Percentiles rank a stretch among this genome's conserved stretches.
phyloP scores from a whole-genome alignment of 192 early-diverging fungal genomes.

The Gamsiella multidivaricata region DNA sequence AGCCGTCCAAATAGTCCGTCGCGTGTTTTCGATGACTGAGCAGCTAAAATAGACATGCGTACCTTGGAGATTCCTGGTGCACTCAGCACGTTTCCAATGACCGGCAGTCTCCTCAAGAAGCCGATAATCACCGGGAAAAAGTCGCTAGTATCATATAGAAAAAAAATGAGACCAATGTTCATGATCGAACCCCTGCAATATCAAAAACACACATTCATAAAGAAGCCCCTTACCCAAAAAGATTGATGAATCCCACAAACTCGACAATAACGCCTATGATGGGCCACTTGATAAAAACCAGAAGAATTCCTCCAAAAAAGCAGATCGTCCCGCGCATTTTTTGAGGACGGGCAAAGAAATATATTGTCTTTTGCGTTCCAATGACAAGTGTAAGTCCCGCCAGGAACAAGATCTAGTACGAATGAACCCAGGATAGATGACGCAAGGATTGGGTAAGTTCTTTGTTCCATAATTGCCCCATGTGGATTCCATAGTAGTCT shows the following conservation, averaged over 20 bases:
- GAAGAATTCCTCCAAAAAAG: constrained; percentile 88
- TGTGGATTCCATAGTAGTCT: no score
- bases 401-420: constrained; percentile 86
- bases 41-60: no score
- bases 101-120: constrained; percentile 87
- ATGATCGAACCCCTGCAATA: no score
- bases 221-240: constrained; percentile 85
- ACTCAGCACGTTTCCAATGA: constrained; percentile 90
- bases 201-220: no score
- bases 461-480: no score
- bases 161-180: neutral
- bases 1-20: no score
- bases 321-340: constrained; percentile 91
- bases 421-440: no score
- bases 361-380: constrained; percentile 86
- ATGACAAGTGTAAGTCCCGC: constrained; percentile 90
- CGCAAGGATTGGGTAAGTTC: no score
- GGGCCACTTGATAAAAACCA: constrained; percentile 93
- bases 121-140: constrained; percentile 95
- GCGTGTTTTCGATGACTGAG: no score
- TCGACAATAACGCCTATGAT: constrained; percentile 91
- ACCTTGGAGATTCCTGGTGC: constrained; percentile 86
- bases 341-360: constrained; percentile 85
- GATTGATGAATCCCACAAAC: constrained; percentile 94
- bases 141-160: constrained; percentile 69